phyloP scores from a whole-genome alignment of 2,329 filamentous ascomycete species.

The Aspergillus quadricinctus region DNA sequence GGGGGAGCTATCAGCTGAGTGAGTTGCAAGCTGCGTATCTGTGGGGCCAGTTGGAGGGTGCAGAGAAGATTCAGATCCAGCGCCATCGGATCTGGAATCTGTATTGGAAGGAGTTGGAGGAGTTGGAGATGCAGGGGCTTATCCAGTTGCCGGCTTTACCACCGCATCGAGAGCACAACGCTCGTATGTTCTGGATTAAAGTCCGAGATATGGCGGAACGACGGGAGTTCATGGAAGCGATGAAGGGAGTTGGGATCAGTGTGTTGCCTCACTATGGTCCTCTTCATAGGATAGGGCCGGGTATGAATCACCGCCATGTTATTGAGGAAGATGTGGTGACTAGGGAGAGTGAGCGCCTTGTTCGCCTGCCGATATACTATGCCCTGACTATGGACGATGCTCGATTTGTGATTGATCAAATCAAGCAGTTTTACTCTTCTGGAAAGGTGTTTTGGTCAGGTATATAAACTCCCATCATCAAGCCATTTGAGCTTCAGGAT shows the following conservation, averaged over 20 bases:
- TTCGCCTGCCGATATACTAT: constrained; percentile 1
- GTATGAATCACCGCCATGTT: not conserved
- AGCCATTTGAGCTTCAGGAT: not conserved
- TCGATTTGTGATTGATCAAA: not conserved
- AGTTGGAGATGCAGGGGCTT: not conserved
- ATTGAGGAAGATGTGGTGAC: not conserved
- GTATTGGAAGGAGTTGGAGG: constrained; percentile 1
- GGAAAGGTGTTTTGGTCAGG: not conserved
- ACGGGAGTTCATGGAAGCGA: not conserved
- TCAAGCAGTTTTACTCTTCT: not conserved
- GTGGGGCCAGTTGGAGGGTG: constrained; percentile 7
- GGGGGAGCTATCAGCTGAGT: constrained; percentile 4
- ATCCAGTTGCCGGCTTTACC: not conserved
- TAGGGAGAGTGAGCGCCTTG: not conserved
- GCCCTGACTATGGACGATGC: not conserved
- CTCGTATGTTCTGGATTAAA: not conserved
- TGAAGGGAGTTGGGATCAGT: not conserved
- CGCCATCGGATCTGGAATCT: constrained; percentile 5
- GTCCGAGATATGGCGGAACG: not conserved
- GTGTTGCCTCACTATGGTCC: not conserved
- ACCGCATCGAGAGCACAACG: not conserved
- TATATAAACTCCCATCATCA: not conserved
- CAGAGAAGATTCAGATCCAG: constrained; percentile 2
- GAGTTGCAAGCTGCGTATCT: constrained; percentile 14
- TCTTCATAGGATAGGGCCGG: not conserved